Percentiles rank a stretch among this genome's conserved stretches.
phyloP scores from a whole-genome alignment of 2,329 filamentous ascomycete genomes.

The Diaporthe nobilis region DNA sequence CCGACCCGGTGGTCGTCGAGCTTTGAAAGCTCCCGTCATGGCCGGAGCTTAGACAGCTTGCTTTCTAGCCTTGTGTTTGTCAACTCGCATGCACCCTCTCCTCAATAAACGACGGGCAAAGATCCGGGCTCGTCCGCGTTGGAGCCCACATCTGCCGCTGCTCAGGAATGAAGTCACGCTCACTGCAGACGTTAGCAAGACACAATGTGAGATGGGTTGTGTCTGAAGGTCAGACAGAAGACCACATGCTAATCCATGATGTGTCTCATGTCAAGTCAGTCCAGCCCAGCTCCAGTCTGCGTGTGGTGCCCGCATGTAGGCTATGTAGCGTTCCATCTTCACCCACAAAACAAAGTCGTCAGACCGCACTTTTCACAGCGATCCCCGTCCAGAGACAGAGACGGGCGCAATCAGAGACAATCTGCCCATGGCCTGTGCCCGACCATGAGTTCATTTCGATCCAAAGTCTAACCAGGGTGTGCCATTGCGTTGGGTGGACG shows the following conservation, averaged over 20 bases:
- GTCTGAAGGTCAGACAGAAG: slow-evolving; percentile 19
- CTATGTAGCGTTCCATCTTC: background rate
- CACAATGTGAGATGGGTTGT: background rate
- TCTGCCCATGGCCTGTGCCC: slow-evolving; percentile 17
- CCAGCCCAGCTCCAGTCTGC: background rate
- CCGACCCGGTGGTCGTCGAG: background rate
- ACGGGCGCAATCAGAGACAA: slow-evolving; percentile 25
- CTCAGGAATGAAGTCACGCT: slow-evolving; percentile 4
- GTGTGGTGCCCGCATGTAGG: background rate
- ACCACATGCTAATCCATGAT: slow-evolving; percentile 12
- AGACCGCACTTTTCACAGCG: slow-evolving; percentile 13
- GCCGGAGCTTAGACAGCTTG: background rate
- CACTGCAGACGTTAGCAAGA: slow-evolving; percentile 8
- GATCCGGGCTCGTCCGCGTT: background rate
- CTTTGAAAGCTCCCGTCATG: background rate
- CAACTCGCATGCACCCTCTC: background rate
- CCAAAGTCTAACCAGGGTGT: slow-evolving; percentile 24
- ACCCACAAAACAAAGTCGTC: background rate
- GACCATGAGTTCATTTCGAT: slow-evolving; percentile 29
- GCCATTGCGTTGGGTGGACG: slow-evolving; percentile 29
- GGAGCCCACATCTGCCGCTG: background rate
- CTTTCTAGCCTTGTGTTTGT: background rate
- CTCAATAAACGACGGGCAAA: background rate
- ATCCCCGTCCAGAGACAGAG: background rate
- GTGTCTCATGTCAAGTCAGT: slow-evolving; percentile 17